Evolutionary conservation across 495 filamentous ascomycete genomes (phyloP), one percentile per base, ranked within the genome.

Genomic region (Aspergillus steynii): DNA sequence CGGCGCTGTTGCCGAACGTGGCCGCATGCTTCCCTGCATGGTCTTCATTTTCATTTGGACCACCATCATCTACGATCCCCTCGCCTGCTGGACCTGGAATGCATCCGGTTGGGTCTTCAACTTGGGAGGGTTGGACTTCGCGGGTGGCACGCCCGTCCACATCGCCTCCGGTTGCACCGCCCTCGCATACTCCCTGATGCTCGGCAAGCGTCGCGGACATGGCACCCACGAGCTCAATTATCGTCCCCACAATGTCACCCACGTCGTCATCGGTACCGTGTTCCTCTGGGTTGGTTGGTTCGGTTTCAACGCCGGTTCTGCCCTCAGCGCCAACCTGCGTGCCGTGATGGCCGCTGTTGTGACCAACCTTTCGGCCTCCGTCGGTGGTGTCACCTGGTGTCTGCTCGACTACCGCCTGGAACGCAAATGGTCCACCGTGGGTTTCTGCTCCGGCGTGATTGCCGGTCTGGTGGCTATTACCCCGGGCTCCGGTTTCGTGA

Each of bases 241-340:
- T 76, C 92, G 95, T 60, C 95, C 95, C 25, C 95, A 99, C 81
- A 97, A 98, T 69, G 95, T 99, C 54, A 96, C 93, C 27, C 93
- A 96, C 74, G 92, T 99, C 64, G 94, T 97, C 37, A 86, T 99
- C 50, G 95, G 95, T 4, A 99, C 95, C 12, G 93, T 97, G 54
- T 97, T 99, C 82, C 88, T 99, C 50, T 99, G 95, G 95, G 92
- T 98, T 52, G 95, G 95, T 29, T 99, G 95, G 95, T 97, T 97
- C 71, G 95, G 95, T 54, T 99, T 99, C 85, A 99, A 99, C 70
- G 95, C 90, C 56, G 95, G 95, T 60, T 91, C 88, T 27, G 95
- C 94, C n/a, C 82, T 96, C 46, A 83, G 86, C 48, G 93, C 93
- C 61, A 97, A 96, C 77, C 76, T 96, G 75, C 89, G 95, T 31